Conservation (phyloP, 306 rosid genomes). For the Lupinus albus region DNA sequence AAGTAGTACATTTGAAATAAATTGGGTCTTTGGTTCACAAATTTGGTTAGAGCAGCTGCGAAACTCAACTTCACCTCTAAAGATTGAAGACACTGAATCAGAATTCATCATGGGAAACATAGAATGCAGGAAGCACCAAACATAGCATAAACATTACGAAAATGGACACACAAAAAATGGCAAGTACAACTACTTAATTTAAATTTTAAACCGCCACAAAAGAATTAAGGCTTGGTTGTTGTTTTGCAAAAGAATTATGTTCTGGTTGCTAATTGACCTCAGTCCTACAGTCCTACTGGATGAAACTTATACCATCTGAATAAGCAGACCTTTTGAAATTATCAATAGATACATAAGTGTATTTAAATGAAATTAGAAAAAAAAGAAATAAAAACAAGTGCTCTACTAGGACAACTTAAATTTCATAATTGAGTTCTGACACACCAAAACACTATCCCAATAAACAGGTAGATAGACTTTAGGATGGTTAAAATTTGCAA, state of each 20-base stretch:
- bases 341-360: not conserved
- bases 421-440: conserved; percentile 23
- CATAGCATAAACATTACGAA: not conserved
- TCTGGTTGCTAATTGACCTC: conserved; percentile 25
- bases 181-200: conserved; percentile 7
- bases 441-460: conserved; percentile 17
- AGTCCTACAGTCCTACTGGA: conserved; percentile 23
- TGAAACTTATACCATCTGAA: conserved; percentile 21
- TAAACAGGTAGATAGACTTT: conserved; percentile 30
- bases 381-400: not conserved
- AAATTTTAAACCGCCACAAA: not conserved
- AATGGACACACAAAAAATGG: not conserved
- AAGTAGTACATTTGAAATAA: not conserved
- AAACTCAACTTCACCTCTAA: conserved; percentile 25
- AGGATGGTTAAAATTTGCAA: conserved; percentile 14
- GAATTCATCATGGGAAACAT: not conserved
- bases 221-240: conserved; percentile 16
- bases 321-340: conserved; percentile 15
- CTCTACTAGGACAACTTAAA: not conserved
- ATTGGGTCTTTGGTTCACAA: conserved; percentile 4
- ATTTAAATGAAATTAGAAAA: not conserved
- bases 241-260: conserved; percentile 18
- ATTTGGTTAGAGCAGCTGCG: conserved; percentile 19
- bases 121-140: not conserved
- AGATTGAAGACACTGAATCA: not conserved